These are phyloP conservation scores for Euphorbia tirucalli DNA, from an alignment of 345 rosid genomes.

Conservation along the genomic window DNA sequence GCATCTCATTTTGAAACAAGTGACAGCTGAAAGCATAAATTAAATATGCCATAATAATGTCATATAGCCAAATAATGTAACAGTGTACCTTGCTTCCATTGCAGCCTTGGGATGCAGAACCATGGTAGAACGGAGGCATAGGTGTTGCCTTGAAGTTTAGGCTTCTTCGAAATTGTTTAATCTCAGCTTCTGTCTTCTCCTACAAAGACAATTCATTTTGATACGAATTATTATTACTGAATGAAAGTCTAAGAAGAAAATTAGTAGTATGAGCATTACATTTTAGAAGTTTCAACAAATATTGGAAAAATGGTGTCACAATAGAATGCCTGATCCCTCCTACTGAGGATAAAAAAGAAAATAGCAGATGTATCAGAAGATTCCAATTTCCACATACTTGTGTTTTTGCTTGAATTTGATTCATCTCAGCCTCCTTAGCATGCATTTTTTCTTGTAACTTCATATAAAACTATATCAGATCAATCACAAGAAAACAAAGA, in stretches of 20 bases:
- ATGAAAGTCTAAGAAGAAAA: background rate
- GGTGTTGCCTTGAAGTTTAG: constrained; percentile 87
- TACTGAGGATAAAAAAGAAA: background rate
- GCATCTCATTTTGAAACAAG: background rate
- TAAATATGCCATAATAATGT: background rate
- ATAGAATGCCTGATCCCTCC: background rate
- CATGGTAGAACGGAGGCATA: constrained; percentile 82
- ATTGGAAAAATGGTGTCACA: background rate
- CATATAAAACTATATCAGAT: constrained; percentile 48
- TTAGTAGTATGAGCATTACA: background rate
- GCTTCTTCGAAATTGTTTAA: constrained; percentile 61
- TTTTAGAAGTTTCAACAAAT: background rate
- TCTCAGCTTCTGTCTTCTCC: constrained; percentile 65
- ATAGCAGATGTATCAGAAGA: background rate
- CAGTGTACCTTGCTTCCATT: constrained; percentile 52
- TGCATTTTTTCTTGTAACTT: constrained; percentile 76
- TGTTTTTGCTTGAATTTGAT: constrained; percentile 57
- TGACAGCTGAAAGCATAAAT: too few relatives aligned
- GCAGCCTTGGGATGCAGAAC: constrained; percentile 23
- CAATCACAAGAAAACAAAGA: background rate
- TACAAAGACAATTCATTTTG: constrained; percentile 28
- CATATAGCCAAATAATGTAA: constrained; percentile 17
- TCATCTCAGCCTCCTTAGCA: constrained; percentile 67
- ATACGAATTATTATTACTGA: background rate
- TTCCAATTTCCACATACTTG: constrained; percentile 44